Base-by-base conservation (phyloP, 2,329 filamentous ascomycete genomes). In the Venturia pyrina region DNA sequence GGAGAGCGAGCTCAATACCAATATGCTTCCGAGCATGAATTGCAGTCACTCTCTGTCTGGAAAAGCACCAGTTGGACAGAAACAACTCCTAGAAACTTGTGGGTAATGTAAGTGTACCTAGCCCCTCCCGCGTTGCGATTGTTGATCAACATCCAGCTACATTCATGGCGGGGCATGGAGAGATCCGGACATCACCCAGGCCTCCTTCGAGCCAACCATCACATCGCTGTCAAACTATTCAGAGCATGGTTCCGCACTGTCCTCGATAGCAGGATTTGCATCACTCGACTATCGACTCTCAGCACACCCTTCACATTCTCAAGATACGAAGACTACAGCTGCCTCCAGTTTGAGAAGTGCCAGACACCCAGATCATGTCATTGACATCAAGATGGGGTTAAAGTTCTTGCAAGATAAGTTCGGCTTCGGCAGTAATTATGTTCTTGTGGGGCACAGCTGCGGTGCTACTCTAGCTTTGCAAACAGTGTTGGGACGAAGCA, bases 131-230 rank as follows among this genome's bases (percentile, higher is more conserved):
- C 17, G 5, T 10, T 48, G 44, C 44, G 2, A 19, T 19, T 48
- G n/a, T 48, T 48, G 44, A 48, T 17, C 3, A 21, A 48, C 15
- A 19, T 17, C 1, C 71, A 68, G 71, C 65, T 80, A 78, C 67
- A 78, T 82, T 66, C 80, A 82, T 69, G 80, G 80, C 56, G 80
- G 80, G 65, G 80, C 79, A 69, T 82, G 80, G 76, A 76, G 80
- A 56, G 80, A 81, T 67, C 79, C 79, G 62, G 71, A 69, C 13
- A 72, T 78, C 46, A 76, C 75, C 15, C 71, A 76, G 3, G 65
- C 69, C 8, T 72, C 72, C 1, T 77, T 81, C 68, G 68, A 72
- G 10, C 72, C 73, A 5, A 74, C 78, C 2, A 69, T 75, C 41
- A 70, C 72, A 0, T 67, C 72, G 53, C 72, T 79, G 13, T 72